Conservation (phyloP, 306 rosid genomes). For the Rosa lucieae region DNA sequence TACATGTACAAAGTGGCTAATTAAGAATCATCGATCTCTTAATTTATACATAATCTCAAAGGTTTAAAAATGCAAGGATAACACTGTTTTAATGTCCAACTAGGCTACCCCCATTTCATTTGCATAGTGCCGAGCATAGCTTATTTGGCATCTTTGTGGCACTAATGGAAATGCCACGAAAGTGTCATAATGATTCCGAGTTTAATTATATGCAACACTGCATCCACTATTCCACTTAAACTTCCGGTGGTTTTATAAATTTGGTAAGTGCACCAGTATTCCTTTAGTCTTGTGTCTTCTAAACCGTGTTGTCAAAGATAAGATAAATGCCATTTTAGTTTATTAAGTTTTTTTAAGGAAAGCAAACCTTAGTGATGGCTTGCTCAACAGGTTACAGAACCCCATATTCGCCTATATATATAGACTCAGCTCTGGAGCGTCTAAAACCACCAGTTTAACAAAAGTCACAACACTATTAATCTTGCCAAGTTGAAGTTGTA, state of each 20-base stretch:
- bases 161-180: constrained; percentile 1
- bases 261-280: constrained; percentile 25
- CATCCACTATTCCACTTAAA: constrained; percentile 12
- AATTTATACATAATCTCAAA: not conserved
- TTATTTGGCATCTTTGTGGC: not conserved
- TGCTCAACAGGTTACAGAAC: not conserved
- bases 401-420: not conserved
- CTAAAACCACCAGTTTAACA: not conserved
- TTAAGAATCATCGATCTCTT: not conserved
- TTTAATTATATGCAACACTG: not conserved
- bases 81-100: constrained; percentile 22
- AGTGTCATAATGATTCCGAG: not conserved
- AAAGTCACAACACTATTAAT: not conserved
- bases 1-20: not conserved
- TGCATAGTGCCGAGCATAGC: not conserved
- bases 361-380: not conserved
- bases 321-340: constrained; percentile 13
- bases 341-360: not conserved
- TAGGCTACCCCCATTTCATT: constrained; percentile 13
- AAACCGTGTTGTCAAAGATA: not conserved
- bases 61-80: not conserved
- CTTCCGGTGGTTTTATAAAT: not conserved
- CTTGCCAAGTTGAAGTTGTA: not conserved
- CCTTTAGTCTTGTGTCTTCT: not conserved
- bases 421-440: not conserved